Evolutionary conservation across 140 eudicot species (phyloP).

Genomic region (Oenanthe javanica): DNA sequence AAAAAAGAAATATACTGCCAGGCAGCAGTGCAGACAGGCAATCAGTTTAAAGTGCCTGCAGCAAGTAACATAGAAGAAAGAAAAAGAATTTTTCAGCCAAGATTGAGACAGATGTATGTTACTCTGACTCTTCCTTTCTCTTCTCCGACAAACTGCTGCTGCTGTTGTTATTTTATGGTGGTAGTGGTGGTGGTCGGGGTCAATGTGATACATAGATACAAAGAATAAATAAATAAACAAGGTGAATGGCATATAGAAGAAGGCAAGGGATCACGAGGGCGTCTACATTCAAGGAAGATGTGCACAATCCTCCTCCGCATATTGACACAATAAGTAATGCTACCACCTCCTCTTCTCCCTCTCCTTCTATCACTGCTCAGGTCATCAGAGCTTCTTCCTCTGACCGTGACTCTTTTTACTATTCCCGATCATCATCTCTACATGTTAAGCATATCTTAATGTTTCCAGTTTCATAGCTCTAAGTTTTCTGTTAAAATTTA

Average conservation of each 20-base stretch:
- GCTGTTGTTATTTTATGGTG: not conserved
- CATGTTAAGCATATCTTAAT: not conserved
- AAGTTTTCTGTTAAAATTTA: too few species aligned
- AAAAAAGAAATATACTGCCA: not conserved
- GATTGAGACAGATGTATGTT: not conserved
- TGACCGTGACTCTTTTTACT: conserved; percentile 25
- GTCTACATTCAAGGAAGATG: conserved; percentile 61
- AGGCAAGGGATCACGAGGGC: conserved; percentile 48
- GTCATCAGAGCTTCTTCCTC: conserved; percentile 79
- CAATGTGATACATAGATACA: not conserved
- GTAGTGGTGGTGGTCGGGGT: conserved; percentile 5
- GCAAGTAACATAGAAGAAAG: not conserved
- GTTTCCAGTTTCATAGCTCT: too few species aligned
- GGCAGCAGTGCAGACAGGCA: not conserved
- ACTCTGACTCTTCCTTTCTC: conserved; percentile 2
- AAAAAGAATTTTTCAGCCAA: not conserved
- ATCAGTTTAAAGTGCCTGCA: not conserved
- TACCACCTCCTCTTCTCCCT: conserved; percentile 26
- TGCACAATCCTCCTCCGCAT: conserved; percentile 15
- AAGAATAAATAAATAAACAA: not conserved
- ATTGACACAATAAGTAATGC: not conserved
- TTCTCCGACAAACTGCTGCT: conserved; percentile 1
- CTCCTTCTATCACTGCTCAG: conserved; percentile 58
- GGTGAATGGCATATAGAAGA: conserved; percentile 63
- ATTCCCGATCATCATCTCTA: conserved; percentile 13